Conservation (phyloP, 768 basidiomycete species). For the Lactarius quietus region DNA sequence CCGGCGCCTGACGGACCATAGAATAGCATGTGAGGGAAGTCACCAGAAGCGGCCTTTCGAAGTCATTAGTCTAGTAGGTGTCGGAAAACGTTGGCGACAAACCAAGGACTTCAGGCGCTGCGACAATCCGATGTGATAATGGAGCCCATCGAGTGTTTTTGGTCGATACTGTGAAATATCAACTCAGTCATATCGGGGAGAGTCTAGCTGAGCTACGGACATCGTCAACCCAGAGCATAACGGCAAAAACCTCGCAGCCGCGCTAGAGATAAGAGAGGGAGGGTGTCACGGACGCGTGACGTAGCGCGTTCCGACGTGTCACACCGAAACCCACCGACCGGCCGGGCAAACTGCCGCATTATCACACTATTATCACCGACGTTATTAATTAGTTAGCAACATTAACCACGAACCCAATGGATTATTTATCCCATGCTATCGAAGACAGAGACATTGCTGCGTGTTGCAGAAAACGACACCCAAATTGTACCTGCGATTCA, state of each 20-base stretch:
- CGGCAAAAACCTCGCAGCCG: not conserved
- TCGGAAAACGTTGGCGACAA: constrained; percentile 22
- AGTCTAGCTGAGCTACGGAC: constrained; percentile 29
- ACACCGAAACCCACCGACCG: constrained; percentile 21
- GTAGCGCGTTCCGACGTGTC: constrained; percentile 25
- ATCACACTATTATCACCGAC: constrained; percentile 11
- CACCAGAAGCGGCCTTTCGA: constrained; percentile 74
- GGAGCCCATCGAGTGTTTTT: constrained; percentile 74
- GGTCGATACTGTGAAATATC: constrained; percentile 69
- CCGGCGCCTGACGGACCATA: constrained; percentile 97
- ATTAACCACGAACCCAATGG: not conserved
- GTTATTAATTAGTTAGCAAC: not conserved
- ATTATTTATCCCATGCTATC: not conserved
- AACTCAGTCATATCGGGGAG: not conserved
- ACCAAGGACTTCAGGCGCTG: constrained; percentile 77
- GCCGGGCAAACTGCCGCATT: constrained; percentile 13
- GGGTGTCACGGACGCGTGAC: constrained; percentile 24
- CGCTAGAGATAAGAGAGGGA: not conserved
- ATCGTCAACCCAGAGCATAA: constrained; percentile 51
- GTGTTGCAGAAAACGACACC: not conserved
- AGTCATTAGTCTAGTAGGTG: not conserved
- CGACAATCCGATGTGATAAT: constrained; percentile 84
- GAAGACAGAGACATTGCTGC: not conserved
- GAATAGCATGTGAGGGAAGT: constrained; percentile 97
- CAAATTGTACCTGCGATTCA: not conserved